phyloP scores from a whole-genome alignment of 441 rosid genomes.

The Aquilaria agallochum region DNA sequence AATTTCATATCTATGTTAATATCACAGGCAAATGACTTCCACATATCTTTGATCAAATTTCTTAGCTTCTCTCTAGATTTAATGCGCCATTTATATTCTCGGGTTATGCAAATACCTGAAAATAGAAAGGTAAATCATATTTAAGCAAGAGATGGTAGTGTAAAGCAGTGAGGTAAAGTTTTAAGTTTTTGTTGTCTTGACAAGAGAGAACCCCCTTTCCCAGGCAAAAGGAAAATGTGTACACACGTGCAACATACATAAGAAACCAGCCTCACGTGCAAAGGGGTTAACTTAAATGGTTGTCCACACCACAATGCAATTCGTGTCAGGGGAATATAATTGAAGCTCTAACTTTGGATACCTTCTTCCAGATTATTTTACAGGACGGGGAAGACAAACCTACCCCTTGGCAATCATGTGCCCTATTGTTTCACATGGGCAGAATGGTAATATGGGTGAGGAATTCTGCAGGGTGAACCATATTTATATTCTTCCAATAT shows the following conservation, averaged over 20 bases:
- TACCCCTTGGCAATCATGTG: conserved; percentile 7
- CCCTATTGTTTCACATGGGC: conserved; percentile 8
- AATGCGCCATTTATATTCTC: no score
- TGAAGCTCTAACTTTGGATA: conserved; percentile 49
- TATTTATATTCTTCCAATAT: conserved; percentile 11
- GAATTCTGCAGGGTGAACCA: not conserved
- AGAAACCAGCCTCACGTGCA: conserved; percentile 48
- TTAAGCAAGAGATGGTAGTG: no score
- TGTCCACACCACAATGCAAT: conserved; percentile 45
- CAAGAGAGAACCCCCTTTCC: conserved; percentile 29
- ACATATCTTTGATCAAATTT: no score
- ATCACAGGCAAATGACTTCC: no score
- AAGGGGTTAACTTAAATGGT: conserved; percentile 31
- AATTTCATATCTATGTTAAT: no score
- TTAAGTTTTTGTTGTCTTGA: conserved; percentile 15
- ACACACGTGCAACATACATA: conserved; percentile 41
- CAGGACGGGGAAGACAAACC: not conserved
- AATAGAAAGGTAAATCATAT: no score
- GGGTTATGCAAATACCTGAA: no score
- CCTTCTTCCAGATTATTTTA: conserved; percentile 18
- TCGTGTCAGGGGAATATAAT: conserved; percentile 38
- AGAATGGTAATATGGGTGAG: conserved; percentile 4
- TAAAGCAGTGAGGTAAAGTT: no score
- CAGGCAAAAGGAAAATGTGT: conserved; percentile 25
- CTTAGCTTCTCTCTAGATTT: no score